These are phyloP conservation scores for Teunomyces atbi DNA, from an alignment of 805 yeast species.

Conservation along the genomic window DNA sequence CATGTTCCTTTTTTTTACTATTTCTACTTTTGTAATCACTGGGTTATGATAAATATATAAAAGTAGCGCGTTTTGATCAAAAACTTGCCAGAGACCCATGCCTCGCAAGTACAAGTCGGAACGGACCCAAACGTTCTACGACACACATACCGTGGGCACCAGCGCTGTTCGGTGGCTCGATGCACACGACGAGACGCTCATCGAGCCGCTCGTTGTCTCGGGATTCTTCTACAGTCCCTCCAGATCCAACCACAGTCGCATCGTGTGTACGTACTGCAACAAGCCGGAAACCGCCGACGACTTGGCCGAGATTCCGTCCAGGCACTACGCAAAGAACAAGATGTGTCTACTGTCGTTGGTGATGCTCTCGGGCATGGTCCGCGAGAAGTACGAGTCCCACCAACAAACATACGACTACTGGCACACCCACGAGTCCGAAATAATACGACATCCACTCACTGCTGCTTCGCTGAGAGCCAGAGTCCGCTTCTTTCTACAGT, in stretches of 20 bases:
- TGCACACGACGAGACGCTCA: slow-evolving; percentile 8
- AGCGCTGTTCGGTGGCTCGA: slow-evolving; percentile 22
- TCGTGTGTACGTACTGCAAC: slow-evolving; percentile 56
- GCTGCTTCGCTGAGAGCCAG: slow-evolving; percentile 5
- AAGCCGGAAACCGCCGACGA: slow-evolving; percentile 12
- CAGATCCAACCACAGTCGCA: slow-evolving; percentile 45
- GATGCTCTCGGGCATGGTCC: slow-evolving; percentile 9
- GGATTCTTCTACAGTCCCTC: slow-evolving; percentile 64
- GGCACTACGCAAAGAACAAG: slow-evolving; percentile 9
- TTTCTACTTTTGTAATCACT: too few relatives aligned
- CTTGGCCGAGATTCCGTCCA: slow-evolving; percentile 5
- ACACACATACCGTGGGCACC: slow-evolving; percentile 8
- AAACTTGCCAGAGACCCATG: too few relatives aligned
- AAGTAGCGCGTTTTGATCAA: not conserved
- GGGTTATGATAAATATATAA: not conserved
- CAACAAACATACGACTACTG: slow-evolving; percentile 7
- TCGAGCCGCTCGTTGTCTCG: slow-evolving; percentile 46
- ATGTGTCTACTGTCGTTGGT: slow-evolving; percentile 11
- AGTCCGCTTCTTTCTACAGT: slow-evolving; percentile 7
- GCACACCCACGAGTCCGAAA: slow-evolving; percentile 7
- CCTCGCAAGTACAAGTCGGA: slow-evolving; percentile 13
- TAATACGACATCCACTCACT: slow-evolving; percentile 7
- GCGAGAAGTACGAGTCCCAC: slow-evolving; percentile 7
- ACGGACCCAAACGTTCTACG: slow-evolving; percentile 19
- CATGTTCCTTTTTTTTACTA: not conserved